Evolutionary conservation across 169 alveolate genomes (phyloP), one percentile per base, ranked within the genome.

Genomic region (Eimeria falciformis): DNA sequence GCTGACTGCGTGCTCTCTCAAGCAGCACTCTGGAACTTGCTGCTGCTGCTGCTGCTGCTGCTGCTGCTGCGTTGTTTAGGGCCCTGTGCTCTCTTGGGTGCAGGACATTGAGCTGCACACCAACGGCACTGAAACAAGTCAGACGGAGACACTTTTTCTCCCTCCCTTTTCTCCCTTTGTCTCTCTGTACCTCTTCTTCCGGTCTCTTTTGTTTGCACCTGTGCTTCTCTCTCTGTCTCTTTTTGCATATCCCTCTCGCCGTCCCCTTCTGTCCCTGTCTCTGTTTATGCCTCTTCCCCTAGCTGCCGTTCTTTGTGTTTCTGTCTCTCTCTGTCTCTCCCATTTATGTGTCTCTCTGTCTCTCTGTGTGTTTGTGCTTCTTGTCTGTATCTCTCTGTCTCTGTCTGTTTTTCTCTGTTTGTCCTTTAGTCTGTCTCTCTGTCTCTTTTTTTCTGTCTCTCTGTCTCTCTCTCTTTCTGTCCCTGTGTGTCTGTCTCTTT

Each of bases 81-180:
- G 84, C 6, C 84, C 84, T 6, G 56, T 75, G 65, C 84, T 75
- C 27, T 75, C 84, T 40, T 75, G 84, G 84, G 84, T 75, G 43
- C 23, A 40, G 37, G 84, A 75, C 27, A 75, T 75, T n/a, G 84
- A 75, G 84, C 40, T 75, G 65, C 84, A 75, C 84, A 75, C 84
- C 2, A 75, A 75, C 84, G 84, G 84, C 25, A 75, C 84, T 0
- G 65, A 56, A n/a, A 21, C 45, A 45, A 5, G 84, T 75, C n/a
- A 40, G 84, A 4, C 25, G 84, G 37, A 45, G 43, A 23, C 65
- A 18, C 3, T 6, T 25, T 11, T 45, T 45, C 27, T 45, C 18
- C 45, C 62, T 45, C 84, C 45, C 79, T 33, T 4, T 66, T n/a
- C 33, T 14, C n/a, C n/a, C n/a, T n/a, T n/a, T n/a, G n/a, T n/a